Evolutionary conservation across 2,329 filamentous ascomycete species (phyloP).

Genomic region (Arthrinium puccinioides): DNA sequence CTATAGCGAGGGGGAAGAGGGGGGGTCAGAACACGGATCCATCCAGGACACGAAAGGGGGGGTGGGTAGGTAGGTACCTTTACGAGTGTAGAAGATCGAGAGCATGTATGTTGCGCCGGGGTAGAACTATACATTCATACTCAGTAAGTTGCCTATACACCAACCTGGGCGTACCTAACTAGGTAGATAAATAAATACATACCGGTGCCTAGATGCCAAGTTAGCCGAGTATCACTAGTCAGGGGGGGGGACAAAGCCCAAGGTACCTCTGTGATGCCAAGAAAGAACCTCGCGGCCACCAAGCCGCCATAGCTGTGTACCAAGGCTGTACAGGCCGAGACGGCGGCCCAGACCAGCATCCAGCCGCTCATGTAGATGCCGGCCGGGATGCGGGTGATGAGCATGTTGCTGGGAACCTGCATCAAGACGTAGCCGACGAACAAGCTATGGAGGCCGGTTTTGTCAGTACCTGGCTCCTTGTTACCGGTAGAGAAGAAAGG

Average conservation of each 20-base stretch:
- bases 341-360: constrained; percentile 34
- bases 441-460: constrained; percentile 22
- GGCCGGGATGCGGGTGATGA: constrained; percentile 33
- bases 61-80: background rate
- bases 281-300: constrained; percentile 23
- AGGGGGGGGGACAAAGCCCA: too few relatives aligned
- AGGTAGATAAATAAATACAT: too few relatives aligned
- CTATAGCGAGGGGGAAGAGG: background rate
- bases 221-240: too few relatives aligned
- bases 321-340: constrained; percentile 31
- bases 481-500: background rate
- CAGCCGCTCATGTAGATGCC: constrained; percentile 31
- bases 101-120: constrained; percentile 5
- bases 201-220: too few relatives aligned
- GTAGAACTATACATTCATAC: background rate
- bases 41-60: background rate
- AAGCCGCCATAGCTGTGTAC: constrained; percentile 29
- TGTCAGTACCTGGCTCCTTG: constrained; percentile 18
- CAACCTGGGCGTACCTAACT: background rate
- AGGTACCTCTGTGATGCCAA: constrained; percentile 9
- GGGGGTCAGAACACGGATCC: background rate
- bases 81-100: constrained; percentile 3
- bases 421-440: constrained; percentile 19
- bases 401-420: constrained; percentile 31
- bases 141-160: too few relatives aligned